Evolutionary conservation across 495 filamentous ascomycete genomes (phyloP), one percentile per base, ranked within the genome.

Genomic region (Daldinia caldariorum): DNA sequence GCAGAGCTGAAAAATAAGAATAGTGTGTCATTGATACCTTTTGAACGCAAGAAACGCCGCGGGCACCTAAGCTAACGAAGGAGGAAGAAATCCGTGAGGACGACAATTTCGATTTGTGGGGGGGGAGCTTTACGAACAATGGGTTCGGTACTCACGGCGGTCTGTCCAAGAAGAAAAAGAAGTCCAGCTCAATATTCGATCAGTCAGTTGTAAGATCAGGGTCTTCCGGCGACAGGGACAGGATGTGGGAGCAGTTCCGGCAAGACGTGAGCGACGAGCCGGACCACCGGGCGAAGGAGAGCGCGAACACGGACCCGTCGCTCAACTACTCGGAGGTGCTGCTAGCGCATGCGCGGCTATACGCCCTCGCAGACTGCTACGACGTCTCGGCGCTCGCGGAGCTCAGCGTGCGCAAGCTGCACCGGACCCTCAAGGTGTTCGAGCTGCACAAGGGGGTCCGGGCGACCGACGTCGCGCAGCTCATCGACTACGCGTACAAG

Each of bases 271-370:
- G 3, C 6, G 32, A 9, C 34, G 59, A 47, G 47, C 38, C 31
- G 8, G 20, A 50, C 20, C 18, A 1, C 13, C n/a, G 10, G 13
- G 29, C 7, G 37, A 55, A 18, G 35, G 60, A 60, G 29, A 16
- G 18, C 38, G 16, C 31, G 4, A 68, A 69, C 32, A 39, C 12
- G 4, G 32, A 41, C n/a, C 49, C 65, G 0, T 47, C 13, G 8
- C 8, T 9, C 61, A 35, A 69, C 50, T 72, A 58, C 53, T 61
- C 66, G 0, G 65, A 68, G 12, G 66, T 69, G 14, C 13, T 72
- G 12, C 57, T 72, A n/a, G 65, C 66, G 4, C 70, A 72, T 32
- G 66, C 70, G 3, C 65, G 47, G 6, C 57, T 72, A 1, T 72
- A 72, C 22, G 35, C 41, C 13, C 12, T 72, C 7, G 70, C 65